Base-by-base conservation (phyloP, 148 eudicot species). In the Spergularia marina region DNA sequence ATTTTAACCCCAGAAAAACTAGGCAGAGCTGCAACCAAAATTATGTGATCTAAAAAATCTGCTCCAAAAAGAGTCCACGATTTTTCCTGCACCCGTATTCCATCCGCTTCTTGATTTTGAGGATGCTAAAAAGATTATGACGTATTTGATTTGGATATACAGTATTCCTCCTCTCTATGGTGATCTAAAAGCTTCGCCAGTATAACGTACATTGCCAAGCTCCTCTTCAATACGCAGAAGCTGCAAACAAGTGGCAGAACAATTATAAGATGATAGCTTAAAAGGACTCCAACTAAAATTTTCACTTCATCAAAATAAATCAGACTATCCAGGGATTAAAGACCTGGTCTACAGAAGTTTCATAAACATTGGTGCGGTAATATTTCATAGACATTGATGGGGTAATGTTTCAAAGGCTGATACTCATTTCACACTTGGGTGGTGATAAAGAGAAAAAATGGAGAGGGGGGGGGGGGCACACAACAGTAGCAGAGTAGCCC, bases 191-290 rank as follows among this genome's bases (percentile, higher is more conserved):
- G 91, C 89, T 89, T 92, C 96, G 44, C 98, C 97, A 59, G 98
- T 97, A 84, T 87, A 95, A 67, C 96, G 92, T 65, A 95, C 98
- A 84, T 80, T 83, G 73, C 97, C 98, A 7, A 95, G 96, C 78
- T 95, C 98, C 87, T 92, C 98, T 88, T 95, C 98, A 75, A 95
- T 95, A 71, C 97, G 93, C 83, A 95, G 79, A 83, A 95, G 97
- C 98, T 95, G 94, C 77, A 85, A 61, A n/a, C 18, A 72, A 25
- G 68, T 41, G 65, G 18, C 65, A 9, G 12, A 23, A 18, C 57
- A 74, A 41, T 70, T 17, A 53, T 40, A 10, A 40, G 34, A 15
- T n/a, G 11, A 58, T 55, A 14, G 30, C 44, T 67, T 47, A 6
- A 10, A 44, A 34, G 44, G 36, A 16, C 39, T 5, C 53, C 2